phyloP scores from a whole-genome alignment of 2,329 filamentous ascomycete species.

The Chaetothyriales sp. region DNA sequence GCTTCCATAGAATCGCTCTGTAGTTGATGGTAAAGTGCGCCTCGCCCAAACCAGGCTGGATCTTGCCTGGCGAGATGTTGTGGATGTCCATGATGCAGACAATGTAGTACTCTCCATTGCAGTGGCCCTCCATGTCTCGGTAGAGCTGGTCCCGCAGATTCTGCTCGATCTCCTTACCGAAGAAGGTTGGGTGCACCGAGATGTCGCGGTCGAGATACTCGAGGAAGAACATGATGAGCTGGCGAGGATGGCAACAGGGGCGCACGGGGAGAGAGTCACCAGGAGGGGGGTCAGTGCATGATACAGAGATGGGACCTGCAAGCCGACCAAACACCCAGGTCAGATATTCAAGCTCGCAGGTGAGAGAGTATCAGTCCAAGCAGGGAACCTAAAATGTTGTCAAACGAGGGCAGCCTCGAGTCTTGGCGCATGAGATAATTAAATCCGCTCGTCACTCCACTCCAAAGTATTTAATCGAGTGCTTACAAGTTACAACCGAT shows the following conservation, averaged over 20 bases:
- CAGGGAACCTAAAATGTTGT: neutral
- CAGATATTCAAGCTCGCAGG: neutral
- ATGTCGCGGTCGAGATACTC: conserved; percentile 92
- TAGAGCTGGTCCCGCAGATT: conserved; percentile 80
- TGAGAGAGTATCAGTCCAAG: neutral
- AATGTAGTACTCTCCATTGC: conserved; percentile 91
- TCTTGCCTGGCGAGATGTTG: conserved; percentile 82
- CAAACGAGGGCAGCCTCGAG: too few relatives aligned
- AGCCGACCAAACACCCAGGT: neutral
- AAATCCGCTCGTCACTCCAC: too few relatives aligned
- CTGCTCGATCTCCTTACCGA: conserved; percentile 83
- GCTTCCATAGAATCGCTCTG: conserved; percentile 90
- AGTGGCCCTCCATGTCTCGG: conserved; percentile 86
- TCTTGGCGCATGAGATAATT: too few relatives aligned
- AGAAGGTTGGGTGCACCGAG: conserved; percentile 91
- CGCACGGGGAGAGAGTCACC: neutral
- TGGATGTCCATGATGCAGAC: conserved; percentile 96
- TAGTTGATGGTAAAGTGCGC: conserved; percentile 93
- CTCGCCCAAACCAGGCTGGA: conserved; percentile 77
- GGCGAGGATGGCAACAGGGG: neutral
- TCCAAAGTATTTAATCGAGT: too few relatives aligned
- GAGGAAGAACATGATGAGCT: conserved; percentile 74
- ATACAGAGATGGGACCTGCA: neutral
- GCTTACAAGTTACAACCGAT: too few relatives aligned
- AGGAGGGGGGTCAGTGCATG: neutral